phyloP scores from a whole-genome alignment of 1,139 yeast species.

The Ogataea hybrid region DNA sequence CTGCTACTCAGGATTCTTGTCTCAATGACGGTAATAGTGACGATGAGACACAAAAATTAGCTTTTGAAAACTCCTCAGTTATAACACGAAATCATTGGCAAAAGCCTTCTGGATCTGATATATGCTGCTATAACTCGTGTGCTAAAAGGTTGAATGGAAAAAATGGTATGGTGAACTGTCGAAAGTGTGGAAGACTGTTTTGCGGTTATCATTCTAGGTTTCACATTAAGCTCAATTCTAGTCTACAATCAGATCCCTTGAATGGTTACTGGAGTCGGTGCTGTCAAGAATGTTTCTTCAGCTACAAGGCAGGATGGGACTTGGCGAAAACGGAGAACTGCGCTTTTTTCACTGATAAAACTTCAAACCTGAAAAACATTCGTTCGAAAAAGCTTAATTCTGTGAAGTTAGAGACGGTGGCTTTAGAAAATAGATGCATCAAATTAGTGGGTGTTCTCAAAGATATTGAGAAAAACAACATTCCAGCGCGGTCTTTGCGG shows the following conservation, averaged over 20 bases:
- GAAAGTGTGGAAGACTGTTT: conserved; percentile 69
- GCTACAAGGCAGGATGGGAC: conserved; percentile 51
- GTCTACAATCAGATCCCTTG: conserved; percentile 45
- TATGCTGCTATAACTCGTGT: conserved; percentile 42
- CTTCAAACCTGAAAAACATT: conserved; percentile 39
- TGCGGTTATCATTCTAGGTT: conserved; percentile 65
- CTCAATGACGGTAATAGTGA: not conserved
- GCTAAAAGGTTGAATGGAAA: conserved; percentile 40
- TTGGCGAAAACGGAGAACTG: conserved; percentile 5
- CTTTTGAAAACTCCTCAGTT: conserved; percentile 20
- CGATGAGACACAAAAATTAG: not conserved
- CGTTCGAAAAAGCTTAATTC: conserved; percentile 45
- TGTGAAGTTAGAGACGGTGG: conserved; percentile 49
- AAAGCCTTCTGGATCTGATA: conserved; percentile 39
- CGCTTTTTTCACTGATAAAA: too few species aligned
- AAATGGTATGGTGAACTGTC: conserved; percentile 57
- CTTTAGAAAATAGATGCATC: conserved; percentile 62
- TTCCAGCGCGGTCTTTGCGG: conserved; percentile 9
- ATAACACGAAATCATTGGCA: conserved; percentile 66
- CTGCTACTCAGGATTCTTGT: not conserved
- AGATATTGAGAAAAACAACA: conserved; percentile 12
- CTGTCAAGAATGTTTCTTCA: conserved; percentile 59
- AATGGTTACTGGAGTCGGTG: conserved; percentile 68
- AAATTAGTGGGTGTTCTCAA: conserved; percentile 32
- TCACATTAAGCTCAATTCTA: conserved; percentile 43